Evolutionary conservation across 805 yeast genomes (phyloP).

Genomic region (Wickerhamomyces alni): DNA sequence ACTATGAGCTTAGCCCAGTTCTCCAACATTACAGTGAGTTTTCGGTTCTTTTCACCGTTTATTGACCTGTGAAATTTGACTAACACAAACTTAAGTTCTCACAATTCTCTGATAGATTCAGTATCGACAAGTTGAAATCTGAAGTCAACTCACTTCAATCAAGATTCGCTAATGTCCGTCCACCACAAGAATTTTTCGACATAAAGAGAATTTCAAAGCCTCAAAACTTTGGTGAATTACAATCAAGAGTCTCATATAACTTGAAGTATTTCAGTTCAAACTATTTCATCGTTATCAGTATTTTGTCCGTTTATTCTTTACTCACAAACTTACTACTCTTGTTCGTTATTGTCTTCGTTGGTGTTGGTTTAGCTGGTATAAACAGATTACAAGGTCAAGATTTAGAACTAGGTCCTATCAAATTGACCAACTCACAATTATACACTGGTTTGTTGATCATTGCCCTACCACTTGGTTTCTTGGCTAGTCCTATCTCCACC

Average conservation of each 20-base stretch:
- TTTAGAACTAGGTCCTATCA: slow-evolving; percentile 61
- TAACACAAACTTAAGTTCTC: slow-evolving; percentile 26
- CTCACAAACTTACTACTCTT: slow-evolving; percentile 79
- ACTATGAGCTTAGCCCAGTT: slow-evolving; percentile 30
- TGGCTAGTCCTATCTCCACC: slow-evolving; percentile 87
- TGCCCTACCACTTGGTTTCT: slow-evolving; percentile 73
- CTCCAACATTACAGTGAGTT: slow-evolving; percentile 35
- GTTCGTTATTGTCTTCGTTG: slow-evolving; percentile 72
- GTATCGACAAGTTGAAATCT: slow-evolving; percentile 41
- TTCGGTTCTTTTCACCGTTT: neutral
- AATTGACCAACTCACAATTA: slow-evolving; percentile 69
- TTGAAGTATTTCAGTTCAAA: slow-evolving; percentile 83
- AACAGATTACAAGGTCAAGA: slow-evolving; percentile 77
- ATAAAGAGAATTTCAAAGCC: slow-evolving; percentile 88
- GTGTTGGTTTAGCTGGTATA: slow-evolving; percentile 74
- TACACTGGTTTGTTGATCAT: slow-evolving; percentile 78
- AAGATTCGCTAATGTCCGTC: slow-evolving; percentile 66
- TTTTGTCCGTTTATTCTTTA: slow-evolving; percentile 77
- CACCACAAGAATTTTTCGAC: slow-evolving; percentile 93
- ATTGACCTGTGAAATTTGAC: neutral
- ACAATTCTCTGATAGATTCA: slow-evolving; percentile 41
- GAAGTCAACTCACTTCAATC: slow-evolving; percentile 52
- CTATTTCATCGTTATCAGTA: slow-evolving; percentile 66
- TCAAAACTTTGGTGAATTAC: slow-evolving; percentile 80
- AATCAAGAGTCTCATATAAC: slow-evolving; percentile 82